These are phyloP conservation scores for Chimonanthus praecox DNA, from an alignment of 164 flowering plant genomes.

Conservation along the genomic window DNA sequence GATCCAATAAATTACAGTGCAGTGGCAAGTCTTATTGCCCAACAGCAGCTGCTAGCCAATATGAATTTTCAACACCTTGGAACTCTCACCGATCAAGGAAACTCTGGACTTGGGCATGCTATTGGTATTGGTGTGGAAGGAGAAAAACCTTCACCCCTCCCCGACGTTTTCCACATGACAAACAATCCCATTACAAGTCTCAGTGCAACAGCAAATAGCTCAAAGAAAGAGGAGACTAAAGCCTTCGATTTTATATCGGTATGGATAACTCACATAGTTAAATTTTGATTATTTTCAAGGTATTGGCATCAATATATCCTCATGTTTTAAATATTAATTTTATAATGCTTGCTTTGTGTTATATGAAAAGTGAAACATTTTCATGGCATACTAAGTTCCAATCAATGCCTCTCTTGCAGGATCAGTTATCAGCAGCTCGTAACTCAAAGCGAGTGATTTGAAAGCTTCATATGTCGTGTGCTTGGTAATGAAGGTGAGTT, in stretches of 20 bases:
- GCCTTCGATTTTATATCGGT: constrained; percentile 92
- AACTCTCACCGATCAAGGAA: constrained; percentile 35
- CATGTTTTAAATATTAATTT: neutral
- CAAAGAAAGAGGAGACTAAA: constrained; percentile 83
- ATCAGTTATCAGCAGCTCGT: constrained; percentile 80
- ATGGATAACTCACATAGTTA: neutral
- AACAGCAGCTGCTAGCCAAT: constrained; percentile 75
- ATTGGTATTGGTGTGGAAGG: constrained; percentile 32
- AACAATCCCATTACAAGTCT: constrained; percentile 39
- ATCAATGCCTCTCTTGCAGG: constrained; percentile 32
- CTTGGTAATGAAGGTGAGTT: neutral
- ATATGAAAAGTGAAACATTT: neutral
- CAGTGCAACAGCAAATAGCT: constrained; percentile 35
- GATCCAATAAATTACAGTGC: constrained; percentile 59
- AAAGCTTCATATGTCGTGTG: neutral
- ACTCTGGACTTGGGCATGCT: constrained; percentile 24
- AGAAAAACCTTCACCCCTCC: constrained; percentile 52
- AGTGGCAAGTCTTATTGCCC: constrained; percentile 67
- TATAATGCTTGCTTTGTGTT: neutral
- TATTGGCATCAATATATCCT: neutral
- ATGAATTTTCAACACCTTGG: constrained; percentile 61
- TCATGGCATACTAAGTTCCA: neutral
- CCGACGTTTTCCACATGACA: constrained; percentile 69
- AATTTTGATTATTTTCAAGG: neutral
- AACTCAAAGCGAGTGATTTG: constrained; percentile 59